These are phyloP conservation scores for Cantharellus cinnabarinus DNA, from an alignment of 768 basidiomycete genomes.

Conservation along the genomic window DNA sequence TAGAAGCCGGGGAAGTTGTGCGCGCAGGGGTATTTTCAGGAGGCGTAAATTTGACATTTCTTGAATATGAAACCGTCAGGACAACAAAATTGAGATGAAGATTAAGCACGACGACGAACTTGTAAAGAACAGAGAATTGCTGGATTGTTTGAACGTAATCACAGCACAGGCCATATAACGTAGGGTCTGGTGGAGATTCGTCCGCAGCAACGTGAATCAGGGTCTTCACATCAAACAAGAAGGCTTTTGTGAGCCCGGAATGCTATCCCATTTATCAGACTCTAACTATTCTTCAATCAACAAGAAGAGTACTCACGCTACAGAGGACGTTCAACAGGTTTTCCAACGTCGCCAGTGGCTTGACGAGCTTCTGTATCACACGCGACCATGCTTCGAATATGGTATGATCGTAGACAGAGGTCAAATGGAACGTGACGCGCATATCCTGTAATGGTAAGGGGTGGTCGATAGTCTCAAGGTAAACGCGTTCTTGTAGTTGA, in stretches of 20 bases:
- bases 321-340: slow-evolving; percentile 74
- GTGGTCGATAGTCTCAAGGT: slow-evolving; percentile 62
- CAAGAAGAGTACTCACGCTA: slow-evolving; percentile 26
- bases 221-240: slow-evolving; percentile 72
- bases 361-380: slow-evolving; percentile 71
- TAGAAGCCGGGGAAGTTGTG: slow-evolving; percentile 7
- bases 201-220: slow-evolving; percentile 88
- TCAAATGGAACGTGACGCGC: slow-evolving; percentile 72
- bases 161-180: slow-evolving; percentile 73
- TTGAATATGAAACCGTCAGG: background rate
- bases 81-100: too few species aligned
- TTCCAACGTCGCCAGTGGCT: slow-evolving; percentile 70
- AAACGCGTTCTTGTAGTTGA: slow-evolving; percentile 72
- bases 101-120: slow-evolving; percentile 23
- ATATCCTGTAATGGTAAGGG: slow-evolving; percentile 39
- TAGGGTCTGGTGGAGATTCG: slow-evolving; percentile 44
- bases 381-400: slow-evolving; percentile 83
- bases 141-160: slow-evolving; percentile 80
- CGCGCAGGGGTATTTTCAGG: background rate
- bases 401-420: slow-evolving; percentile 83
- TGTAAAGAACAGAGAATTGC: slow-evolving; percentile 71
- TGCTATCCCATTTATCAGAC: slow-evolving; percentile 13
- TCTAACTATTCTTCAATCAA: background rate
- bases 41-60: background rate
- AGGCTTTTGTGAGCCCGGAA: slow-evolving; percentile 83